Base-by-base conservation (phyloP, 768 basidiomycete genomes). In the Serpula lacrymans region DNA sequence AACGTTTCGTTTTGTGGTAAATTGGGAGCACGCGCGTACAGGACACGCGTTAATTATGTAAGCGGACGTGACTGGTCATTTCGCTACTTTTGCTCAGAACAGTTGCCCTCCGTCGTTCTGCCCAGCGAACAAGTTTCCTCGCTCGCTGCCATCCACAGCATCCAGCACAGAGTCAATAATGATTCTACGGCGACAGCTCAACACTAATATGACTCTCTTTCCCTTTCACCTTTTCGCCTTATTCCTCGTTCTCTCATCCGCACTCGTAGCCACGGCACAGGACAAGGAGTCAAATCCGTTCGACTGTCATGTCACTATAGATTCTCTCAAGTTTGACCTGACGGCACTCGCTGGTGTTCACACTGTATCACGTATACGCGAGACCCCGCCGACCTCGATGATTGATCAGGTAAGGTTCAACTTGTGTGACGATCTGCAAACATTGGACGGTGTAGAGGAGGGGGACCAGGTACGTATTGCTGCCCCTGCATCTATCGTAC, bases 391-490 rank as follows among this genome's bases (percentile, higher is more conserved):
- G 21, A 82, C 73, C n/a, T 65, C 53, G 9, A 78, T 72, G 52
- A 42, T 72, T 6, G 82, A 89, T 47, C 67, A 70, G 12, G 58
- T 89, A 9, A 66, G 70, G 45, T 83, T 90, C 52, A 67, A 89
- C 57, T 52, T 91, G 27, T 92, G 89, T 53, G 69, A 59, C 12
- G 80, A 83, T 40, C 56, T 91, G 41, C 55, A 68, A 34, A 48
- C 38, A 18, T 54, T 70, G 46, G 71, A 75, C 22, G 71, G 54
- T 24, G 63, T 82, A 14, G 49, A 70, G 21, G 65, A 74, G 3
- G 53, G 59, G 21, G 89, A 92, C 64, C 87, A 89, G 76, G 88
- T 88, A 54, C 49, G 75, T 64, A 28, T 31, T 28, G 16, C 26
- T 39, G 23, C 34, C 25, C 7, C 5, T 27, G 16, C 33, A 32